Conservation (phyloP, 495 filamentous ascomycete species). For the Pyrenopolyporus hunteri region DNA sequence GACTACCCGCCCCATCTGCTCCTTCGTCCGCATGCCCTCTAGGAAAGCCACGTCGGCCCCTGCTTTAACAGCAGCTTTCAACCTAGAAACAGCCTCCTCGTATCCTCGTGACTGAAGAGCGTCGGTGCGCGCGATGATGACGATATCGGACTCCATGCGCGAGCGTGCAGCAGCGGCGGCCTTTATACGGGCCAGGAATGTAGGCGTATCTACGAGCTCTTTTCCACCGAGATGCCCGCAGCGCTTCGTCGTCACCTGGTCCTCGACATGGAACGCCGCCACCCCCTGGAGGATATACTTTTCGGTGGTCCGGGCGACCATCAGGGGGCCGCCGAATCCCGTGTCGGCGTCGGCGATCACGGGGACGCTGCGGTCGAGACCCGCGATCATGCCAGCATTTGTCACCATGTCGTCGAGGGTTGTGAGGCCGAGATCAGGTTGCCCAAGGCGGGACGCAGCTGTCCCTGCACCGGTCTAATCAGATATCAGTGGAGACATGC, state of each 20-base stretch:
- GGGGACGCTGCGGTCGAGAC: conserved; percentile 60
- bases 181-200: conserved; percentile 61
- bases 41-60: conserved; percentile 71
- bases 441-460: conserved; percentile 65
- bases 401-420: conserved; percentile 67
- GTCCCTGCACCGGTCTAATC: conserved; percentile 70
- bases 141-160: conserved; percentile 60
- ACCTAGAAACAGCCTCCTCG: conserved; percentile 62
- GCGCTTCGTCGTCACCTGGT: conserved; percentile 70
- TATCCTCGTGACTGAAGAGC: conserved; percentile 68
- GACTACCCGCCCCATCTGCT: conserved; percentile 57
- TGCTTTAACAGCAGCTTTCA: conserved; percentile 61
- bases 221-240: conserved; percentile 69
- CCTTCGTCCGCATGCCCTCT: conserved; percentile 65
- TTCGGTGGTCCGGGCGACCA: conserved; percentile 65
- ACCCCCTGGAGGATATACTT: conserved; percentile 72
- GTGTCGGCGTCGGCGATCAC: conserved; percentile 77
- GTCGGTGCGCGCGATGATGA: conserved; percentile 73
- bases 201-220: conserved; percentile 59
- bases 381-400: conserved; percentile 71
- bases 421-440: conserved; percentile 70
- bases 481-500: not conserved
- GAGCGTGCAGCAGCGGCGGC: conserved; percentile 47
- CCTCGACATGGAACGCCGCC: conserved; percentile 74
- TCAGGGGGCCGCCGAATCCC: conserved; percentile 66